phyloP scores from a whole-genome alignment of 169 alveolate species.

The Cryptosporidium canis region DNA sequence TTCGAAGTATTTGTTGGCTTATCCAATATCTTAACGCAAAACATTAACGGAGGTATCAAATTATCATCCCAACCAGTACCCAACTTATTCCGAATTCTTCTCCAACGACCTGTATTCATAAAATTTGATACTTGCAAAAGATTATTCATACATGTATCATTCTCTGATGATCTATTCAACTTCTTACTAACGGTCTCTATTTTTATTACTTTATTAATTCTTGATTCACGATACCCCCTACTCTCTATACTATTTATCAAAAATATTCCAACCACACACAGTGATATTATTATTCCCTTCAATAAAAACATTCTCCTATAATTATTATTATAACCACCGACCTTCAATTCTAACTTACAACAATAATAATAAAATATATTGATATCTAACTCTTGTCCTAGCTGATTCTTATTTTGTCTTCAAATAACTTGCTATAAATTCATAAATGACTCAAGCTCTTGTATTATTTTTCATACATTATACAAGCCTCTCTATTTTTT shows the following conservation, averaged over 20 bases:
- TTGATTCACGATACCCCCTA: conserved; percentile 38
- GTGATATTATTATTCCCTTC: neutral
- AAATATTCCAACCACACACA: neutral
- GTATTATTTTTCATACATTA: no score
- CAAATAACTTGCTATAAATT: no score
- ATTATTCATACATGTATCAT: neutral
- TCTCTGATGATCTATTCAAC: neutral
- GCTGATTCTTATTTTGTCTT: no score
- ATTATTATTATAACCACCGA: no score
- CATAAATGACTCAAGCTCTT: no score
- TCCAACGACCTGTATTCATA: conserved; percentile 61
- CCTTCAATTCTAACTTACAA: neutral
- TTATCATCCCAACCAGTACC: conserved; percentile 70
- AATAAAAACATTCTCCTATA: neutral
- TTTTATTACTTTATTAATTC: conserved; percentile 23
- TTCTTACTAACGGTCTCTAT: conserved; percentile 22
- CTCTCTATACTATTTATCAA: neutral
- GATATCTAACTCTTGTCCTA: neutral
- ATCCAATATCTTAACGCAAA: conserved; percentile 56
- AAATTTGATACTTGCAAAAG: conserved; percentile 15
- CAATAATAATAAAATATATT: neutral
- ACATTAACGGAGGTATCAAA: conserved; percentile 61
- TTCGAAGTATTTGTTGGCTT: conserved; percentile 7
- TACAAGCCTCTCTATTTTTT: no score
- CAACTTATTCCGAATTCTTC: conserved; percentile 23